phyloP scores from a whole-genome alignment of 768 basidiomycete genomes.

The Sporobolomyces roseus region DNA sequence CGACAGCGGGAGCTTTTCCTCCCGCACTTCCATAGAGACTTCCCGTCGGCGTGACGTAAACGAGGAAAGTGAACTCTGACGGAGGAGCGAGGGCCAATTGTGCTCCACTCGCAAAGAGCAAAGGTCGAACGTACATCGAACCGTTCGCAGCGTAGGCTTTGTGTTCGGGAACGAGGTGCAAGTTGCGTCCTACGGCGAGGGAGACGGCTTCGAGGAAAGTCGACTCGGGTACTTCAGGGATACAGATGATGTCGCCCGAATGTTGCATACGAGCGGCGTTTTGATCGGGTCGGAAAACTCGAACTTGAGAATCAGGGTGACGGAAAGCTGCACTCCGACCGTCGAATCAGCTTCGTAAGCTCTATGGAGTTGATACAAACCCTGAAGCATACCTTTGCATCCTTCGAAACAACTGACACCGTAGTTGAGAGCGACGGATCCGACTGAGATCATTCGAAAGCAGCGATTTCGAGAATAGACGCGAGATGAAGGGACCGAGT shows the following conservation, averaged over 20 bases:
- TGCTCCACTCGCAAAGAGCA: conserved; percentile 32
- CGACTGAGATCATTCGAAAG: neutral
- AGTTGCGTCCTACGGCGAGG: conserved; percentile 41
- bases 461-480: too few species aligned
- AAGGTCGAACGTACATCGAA: conserved; percentile 35
- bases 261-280: conserved; percentile 35
- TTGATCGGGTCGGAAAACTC: conserved; percentile 44
- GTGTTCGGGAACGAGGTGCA: conserved; percentile 43
- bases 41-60: conserved; percentile 43
- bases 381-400: conserved; percentile 5
- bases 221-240: conserved; percentile 42
- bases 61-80: conserved; percentile 42
- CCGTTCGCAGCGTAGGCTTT: conserved; percentile 38
- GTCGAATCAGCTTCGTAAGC: too few species aligned
- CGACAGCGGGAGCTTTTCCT: conserved; percentile 41
- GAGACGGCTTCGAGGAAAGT: conserved; percentile 42
- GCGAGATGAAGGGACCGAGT: too few species aligned
- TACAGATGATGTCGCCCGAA: conserved; percentile 37
- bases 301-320: conserved; percentile 41
- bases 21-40: conserved; percentile 41
- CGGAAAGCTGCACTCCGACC: conserved; percentile 47
- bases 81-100: conserved; percentile 39
- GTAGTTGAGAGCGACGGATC: conserved; percentile 39
- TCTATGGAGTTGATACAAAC: too few species aligned
- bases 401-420: conserved; percentile 25